phyloP scores from a whole-genome alignment of 202 grass and related monocot genomes.

The Schoenoplectus tabernaemontani region DNA sequence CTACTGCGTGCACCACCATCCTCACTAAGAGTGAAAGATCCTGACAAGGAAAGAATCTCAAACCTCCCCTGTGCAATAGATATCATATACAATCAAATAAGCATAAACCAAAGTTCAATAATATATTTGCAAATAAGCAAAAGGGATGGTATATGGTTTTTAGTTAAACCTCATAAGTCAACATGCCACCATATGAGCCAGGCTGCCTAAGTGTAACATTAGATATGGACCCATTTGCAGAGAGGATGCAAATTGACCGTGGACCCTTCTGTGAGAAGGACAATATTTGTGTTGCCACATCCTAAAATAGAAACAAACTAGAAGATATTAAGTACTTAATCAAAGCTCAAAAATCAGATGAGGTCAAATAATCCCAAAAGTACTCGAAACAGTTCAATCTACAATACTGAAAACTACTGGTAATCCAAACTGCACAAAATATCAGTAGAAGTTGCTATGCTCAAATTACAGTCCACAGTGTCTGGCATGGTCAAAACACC shows the following conservation, averaged over 20 bases:
- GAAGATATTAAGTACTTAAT: not conserved
- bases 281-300: slow-evolving; percentile 70
- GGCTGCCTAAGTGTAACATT: slow-evolving; percentile 66
- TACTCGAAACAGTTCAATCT: not conserved
- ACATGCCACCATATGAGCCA: slow-evolving; percentile 56
- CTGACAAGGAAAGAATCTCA: slow-evolving; percentile 88
- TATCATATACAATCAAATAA: not conserved
- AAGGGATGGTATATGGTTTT: not conserved
- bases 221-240: slow-evolving; percentile 88
- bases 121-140: not conserved
- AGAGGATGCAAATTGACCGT: slow-evolving; percentile 75
- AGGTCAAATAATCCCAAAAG: not conserved
- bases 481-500: not conserved
- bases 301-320: slow-evolving; percentile 36
- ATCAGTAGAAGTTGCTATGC: not conserved
- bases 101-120: not conserved
- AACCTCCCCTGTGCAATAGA: slow-evolving; percentile 50
- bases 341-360: slow-evolving; percentile 4
- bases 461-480: not conserved
- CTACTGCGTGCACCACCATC: slow-evolving; percentile 48
- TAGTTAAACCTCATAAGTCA: slow-evolving; percentile 74
- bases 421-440: no score
- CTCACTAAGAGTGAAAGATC: slow-evolving; percentile 79
- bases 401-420: not conserved
- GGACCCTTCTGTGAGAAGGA: slow-evolving; percentile 94